Conservation (phyloP, 2,329 filamentous ascomycete species). For the Aspergillus piperis region DNA sequence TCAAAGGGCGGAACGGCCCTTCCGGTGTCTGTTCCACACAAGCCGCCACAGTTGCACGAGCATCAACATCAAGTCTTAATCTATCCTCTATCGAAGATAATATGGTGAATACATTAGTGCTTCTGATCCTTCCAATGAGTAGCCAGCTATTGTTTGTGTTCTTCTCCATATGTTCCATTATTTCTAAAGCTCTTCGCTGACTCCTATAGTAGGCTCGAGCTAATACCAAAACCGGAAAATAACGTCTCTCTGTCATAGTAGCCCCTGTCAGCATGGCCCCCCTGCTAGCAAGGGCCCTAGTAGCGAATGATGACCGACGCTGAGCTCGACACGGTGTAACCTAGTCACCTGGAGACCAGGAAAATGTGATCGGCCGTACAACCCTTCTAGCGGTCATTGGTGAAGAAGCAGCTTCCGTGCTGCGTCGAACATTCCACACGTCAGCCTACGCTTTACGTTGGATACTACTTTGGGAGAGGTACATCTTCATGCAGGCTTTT, state of each 20-base stretch:
- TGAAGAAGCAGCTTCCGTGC: background rate
- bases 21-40: slow-evolving; percentile 1
- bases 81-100: background rate
- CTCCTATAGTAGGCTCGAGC: background rate
- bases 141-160: background rate
- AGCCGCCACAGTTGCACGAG: background rate
- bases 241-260: background rate
- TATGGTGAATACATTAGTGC: background rate
- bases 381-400: background rate
- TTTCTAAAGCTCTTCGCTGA: background rate
- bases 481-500: slow-evolving; percentile 4
- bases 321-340: slow-evolving; percentile 6
- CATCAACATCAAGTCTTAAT: background rate
- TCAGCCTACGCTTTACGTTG: slow-evolving; percentile 3
- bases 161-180: no score
- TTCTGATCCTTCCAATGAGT: no score
- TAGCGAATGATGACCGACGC: slow-evolving; percentile 3
- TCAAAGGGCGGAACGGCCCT: slow-evolving; percentile 3
- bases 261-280: slow-evolving; percentile 1
- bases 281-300: background rate
- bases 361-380: slow-evolving; percentile 4
- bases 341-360: slow-evolving; percentile 1
- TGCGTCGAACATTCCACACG: slow-evolving; percentile 5
- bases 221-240: background rate
- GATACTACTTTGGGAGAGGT: slow-evolving; percentile 8